Base-by-base conservation (phyloP, 305 asterid species). In the Solanum aculeatissimum region DNA sequence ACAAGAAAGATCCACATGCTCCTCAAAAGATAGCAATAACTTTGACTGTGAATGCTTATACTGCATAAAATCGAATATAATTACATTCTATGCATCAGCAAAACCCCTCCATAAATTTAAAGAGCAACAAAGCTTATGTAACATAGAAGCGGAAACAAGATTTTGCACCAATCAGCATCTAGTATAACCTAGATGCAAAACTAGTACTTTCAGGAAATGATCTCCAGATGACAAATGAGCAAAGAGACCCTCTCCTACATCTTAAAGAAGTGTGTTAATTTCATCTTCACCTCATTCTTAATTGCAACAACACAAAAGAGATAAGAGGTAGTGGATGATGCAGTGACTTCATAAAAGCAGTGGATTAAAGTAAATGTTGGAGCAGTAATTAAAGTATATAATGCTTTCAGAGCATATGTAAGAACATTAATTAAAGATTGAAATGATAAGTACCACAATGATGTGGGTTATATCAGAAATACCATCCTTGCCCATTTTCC, bases 401-500 rank as follows among this genome's bases (percentile, higher is more conserved):
- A 87, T 84, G 83, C 60, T 83, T 83, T 51, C 82, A 16, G 7
- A 27, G 65, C 18, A 77, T 18, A 29, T 51, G 45, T 51, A 35
- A 47, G n/a, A 83, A 51, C n/a, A 63, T 10, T 70, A 4, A 38
- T 62, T 75, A 12, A 85, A 47, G 84, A 54, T 57, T 38, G 84
- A 89, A 88, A 87, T 84, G 82, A 71, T 80, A 86, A 81, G 79
- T 94, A 97, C 99, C 99, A 97, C 98, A 90, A 97, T 88, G 84
- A 97, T 94, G 90, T 95, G 98, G 86, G 98, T 95, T 60, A 97
- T 88, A 82, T 90, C 97, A 58, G 93, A 88, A 84, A 91, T 74
- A 27, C 66, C 63, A 82, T 87, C 86, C 86, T 69, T 90, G 45
- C 58, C 81, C 84, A 16, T 86, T 83, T 82, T 90, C 83, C 88